Percentiles rank a stretch among this genome's conserved stretches.
phyloP scores from a whole-genome alignment of 129 eudicot genomes.

The Glebionis coronaria region DNA sequence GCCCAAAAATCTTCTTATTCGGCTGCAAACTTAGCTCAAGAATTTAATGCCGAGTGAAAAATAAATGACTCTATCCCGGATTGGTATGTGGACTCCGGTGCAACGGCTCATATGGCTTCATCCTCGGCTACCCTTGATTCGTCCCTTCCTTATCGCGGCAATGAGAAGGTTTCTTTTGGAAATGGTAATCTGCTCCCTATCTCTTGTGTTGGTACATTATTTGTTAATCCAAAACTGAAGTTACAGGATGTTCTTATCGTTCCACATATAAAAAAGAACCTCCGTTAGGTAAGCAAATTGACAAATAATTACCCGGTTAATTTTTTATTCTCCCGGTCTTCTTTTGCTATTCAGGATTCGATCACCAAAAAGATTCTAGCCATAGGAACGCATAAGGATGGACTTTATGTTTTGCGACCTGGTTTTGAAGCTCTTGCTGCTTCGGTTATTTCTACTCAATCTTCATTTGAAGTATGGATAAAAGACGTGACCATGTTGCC shows the following conservation, averaged over 20 bases:
- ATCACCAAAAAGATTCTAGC: background rate
- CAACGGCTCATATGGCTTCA: constrained; percentile 4
- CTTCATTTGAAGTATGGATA: too few relatives aligned
- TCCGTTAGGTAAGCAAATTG: background rate
- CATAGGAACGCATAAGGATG: too few relatives aligned
- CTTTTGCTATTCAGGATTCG: background rate
- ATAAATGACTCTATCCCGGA: background rate
- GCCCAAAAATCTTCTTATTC: background rate
- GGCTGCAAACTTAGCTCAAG: background rate
- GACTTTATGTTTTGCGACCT: too few relatives aligned
- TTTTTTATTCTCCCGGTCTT: background rate
- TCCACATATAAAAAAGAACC: background rate
- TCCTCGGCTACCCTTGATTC: background rate
- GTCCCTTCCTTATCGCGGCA: background rate
- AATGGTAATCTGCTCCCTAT: constrained; percentile 7
- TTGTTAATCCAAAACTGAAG: background rate
- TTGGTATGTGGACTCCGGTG: constrained; percentile 10
- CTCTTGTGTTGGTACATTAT: background rate
- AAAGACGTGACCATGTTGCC: too few relatives aligned
- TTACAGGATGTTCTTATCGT: background rate
- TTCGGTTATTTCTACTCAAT: too few relatives aligned
- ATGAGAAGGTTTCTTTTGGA: too few relatives aligned
- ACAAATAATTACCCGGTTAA: background rate
- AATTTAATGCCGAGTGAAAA: background rate
- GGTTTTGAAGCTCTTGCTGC: too few relatives aligned